Percentiles rank a stretch among this genome's conserved stretches.
Evolutionary conservation across 2,329 filamentous ascomycete genomes (phyloP).

Genomic region (Arthroderma uncinatum): DNA sequence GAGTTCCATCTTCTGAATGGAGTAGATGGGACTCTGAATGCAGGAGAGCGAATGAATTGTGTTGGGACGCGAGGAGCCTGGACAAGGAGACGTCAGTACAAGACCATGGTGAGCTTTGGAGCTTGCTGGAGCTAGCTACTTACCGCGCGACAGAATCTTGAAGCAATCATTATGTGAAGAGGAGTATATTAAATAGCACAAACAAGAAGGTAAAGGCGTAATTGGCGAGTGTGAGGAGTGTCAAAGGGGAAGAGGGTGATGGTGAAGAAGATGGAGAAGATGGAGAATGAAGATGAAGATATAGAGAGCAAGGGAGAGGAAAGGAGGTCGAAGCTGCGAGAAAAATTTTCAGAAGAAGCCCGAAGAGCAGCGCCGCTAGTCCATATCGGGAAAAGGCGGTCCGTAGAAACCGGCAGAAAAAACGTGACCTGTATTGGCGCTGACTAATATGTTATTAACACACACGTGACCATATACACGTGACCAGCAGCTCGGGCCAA

Average conservation of each 20-base stretch:
- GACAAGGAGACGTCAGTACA: neutral
- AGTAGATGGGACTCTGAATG: constrained; percentile 58
- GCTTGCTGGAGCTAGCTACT: constrained; percentile 25
- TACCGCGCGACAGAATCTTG: constrained; percentile 64
- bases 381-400: constrained; percentile 9
- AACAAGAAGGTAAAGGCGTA: constrained; percentile 25
- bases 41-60: constrained; percentile 55
- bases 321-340: constrained; percentile 13
- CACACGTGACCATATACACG: neutral
- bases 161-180: constrained; percentile 55
- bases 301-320: constrained; percentile 27
- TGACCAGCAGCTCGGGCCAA: neutral
- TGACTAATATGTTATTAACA: neutral
- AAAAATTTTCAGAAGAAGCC: constrained; percentile 13
- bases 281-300: constrained; percentile 15
- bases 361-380: constrained; percentile 6
- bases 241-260: constrained; percentile 23
- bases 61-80: constrained; percentile 69
- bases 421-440: neutral
- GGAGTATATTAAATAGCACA: constrained; percentile 20
- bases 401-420: constrained; percentile 1
- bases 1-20: constrained; percentile 53
- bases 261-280: constrained; percentile 15
- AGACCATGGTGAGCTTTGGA: neutral
- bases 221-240: constrained; percentile 17